These are phyloP conservation scores for Neodidymelliopsis sp. DNA, from an alignment of 2,329 filamentous ascomycete species.

Conservation along the genomic window DNA sequence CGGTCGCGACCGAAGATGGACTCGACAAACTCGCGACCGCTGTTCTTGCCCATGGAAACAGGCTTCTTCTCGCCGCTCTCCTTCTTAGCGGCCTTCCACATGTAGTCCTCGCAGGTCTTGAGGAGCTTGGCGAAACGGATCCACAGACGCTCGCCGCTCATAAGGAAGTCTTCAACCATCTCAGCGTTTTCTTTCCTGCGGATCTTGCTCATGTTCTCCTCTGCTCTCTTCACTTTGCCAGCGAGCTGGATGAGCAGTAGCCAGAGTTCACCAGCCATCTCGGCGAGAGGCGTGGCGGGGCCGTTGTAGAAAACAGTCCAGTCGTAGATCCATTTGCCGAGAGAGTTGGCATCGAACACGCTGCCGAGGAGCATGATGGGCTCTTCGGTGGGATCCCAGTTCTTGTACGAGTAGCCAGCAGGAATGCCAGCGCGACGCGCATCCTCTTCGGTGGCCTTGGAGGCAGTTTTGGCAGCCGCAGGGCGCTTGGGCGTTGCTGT, in stretches of 20 bases:
- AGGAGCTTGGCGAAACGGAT: constrained; percentile 84
- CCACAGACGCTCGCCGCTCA: constrained; percentile 85
- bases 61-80: constrained; percentile 68
- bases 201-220: constrained; percentile 77
- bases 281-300: constrained; percentile 80
- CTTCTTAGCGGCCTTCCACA: constrained; percentile 85
- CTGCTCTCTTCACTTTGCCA: constrained; percentile 90
- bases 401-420: constrained; percentile 90
- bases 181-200: constrained; percentile 76
- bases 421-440: constrained; percentile 74
- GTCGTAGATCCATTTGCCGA: constrained; percentile 99
- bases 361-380: constrained; percentile 94
- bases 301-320: constrained; percentile 95
- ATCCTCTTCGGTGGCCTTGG: constrained; percentile 70
- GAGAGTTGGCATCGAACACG: constrained; percentile 95
- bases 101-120: constrained; percentile 90
- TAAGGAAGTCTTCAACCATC: constrained; percentile 88
- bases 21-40: constrained; percentile 93
- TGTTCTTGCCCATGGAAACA: constrained; percentile 82
- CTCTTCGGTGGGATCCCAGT: constrained; percentile 95
- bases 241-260: constrained; percentile 91
- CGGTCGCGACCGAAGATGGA: constrained; percentile 92
- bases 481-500: constrained; percentile 46
- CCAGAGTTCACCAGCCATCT: constrained; percentile 95
- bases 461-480: constrained; percentile 43